Evolutionary conservation across 2,329 filamentous ascomycete genomes (phyloP).

Genomic region (Camptophora hylomeconis): DNA sequence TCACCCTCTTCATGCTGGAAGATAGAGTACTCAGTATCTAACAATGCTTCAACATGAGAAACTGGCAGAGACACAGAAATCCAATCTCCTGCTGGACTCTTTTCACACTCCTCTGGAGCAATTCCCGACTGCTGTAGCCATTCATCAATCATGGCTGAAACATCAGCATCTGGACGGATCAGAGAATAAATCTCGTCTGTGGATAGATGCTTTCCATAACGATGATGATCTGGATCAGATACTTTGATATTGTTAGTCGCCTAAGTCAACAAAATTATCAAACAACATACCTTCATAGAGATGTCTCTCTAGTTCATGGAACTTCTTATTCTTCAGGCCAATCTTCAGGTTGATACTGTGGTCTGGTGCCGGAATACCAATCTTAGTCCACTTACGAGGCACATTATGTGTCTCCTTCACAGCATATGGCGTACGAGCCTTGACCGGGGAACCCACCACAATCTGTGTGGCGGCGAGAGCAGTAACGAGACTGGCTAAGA

Average conservation of each 20-base stretch:
- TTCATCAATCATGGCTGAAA: slow-evolving; percentile 38
- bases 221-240: slow-evolving; percentile 39
- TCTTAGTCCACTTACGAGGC: slow-evolving; percentile 37
- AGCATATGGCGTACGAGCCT: slow-evolving; percentile 30
- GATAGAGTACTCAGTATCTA: slow-evolving; percentile 39
- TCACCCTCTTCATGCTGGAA: slow-evolving; percentile 44
- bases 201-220: slow-evolving; percentile 43
- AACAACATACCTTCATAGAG: slow-evolving; percentile 38
- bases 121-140: slow-evolving; percentile 45
- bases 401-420: slow-evolving; percentile 45
- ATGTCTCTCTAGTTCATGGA: slow-evolving; percentile 42
- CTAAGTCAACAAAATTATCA: not conserved
- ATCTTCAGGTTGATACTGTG: slow-evolving; percentile 43
- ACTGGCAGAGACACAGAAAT: slow-evolving; percentile 41
- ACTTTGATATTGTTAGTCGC: too few relatives aligned
- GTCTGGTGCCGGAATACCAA: slow-evolving; percentile 33
- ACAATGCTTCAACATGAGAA: slow-evolving; percentile 37
- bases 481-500: too few relatives aligned
- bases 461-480: too few relatives aligned
- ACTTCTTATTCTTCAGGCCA: slow-evolving; percentile 44
- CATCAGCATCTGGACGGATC: slow-evolving; percentile 39
- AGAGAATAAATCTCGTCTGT: slow-evolving; percentile 40
- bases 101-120: slow-evolving; percentile 24
- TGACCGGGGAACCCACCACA: too few relatives aligned
- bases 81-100: slow-evolving; percentile 46